Evolutionary conservation across 2,329 filamentous ascomycete species (phyloP).

Genomic region (Aspergillus glaucus): DNA sequence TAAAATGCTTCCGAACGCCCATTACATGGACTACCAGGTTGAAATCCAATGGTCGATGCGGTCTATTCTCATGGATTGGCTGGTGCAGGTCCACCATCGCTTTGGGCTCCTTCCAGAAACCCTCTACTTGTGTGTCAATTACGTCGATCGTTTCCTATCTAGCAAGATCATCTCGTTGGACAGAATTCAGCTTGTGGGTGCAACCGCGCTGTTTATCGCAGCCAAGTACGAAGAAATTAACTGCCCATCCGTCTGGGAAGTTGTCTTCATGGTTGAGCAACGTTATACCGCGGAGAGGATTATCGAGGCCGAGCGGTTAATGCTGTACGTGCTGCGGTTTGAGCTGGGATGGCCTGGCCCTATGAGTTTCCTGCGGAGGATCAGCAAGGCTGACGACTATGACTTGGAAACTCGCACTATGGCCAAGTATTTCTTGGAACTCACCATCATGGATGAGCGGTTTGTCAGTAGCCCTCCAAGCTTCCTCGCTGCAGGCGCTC

Average conservation of each 20-base stretch:
- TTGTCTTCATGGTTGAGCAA: slow-evolving; percentile 96
- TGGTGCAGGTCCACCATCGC: slow-evolving; percentile 89
- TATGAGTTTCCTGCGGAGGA: slow-evolving; percentile 93
- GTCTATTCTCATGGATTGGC: slow-evolving; percentile 93
- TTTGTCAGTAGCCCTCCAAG: slow-evolving; percentile 89
- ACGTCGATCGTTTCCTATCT: slow-evolving; percentile 92
- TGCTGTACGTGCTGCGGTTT: slow-evolving; percentile 93
- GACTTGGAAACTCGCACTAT: slow-evolving; percentile 91
- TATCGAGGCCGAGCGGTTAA: slow-evolving; percentile 93
- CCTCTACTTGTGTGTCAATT: slow-evolving; percentile 90
- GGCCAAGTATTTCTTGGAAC: slow-evolving; percentile 95
- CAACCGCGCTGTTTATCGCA: slow-evolving; percentile 90
- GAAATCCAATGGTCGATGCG: slow-evolving; percentile 99
- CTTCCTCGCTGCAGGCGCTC: slow-evolving; percentile 83
- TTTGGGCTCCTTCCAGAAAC: slow-evolving; percentile 92
- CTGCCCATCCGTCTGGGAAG: slow-evolving; percentile 88
- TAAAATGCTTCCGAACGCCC: slow-evolving; percentile 75
- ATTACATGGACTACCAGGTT: slow-evolving; percentile 97
- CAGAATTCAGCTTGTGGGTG: slow-evolving; percentile 92
- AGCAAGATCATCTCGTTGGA: slow-evolving; percentile 90
- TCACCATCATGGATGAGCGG: slow-evolving; percentile 96
- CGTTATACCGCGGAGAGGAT: slow-evolving; percentile 89
- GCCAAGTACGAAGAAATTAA: slow-evolving; percentile 99
- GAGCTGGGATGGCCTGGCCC: slow-evolving; percentile 97
- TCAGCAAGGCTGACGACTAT: slow-evolving; percentile 98